phyloP scores from a whole-genome alignment of 768 basidiomycete genomes.

The Psilocybe subaeruginosa region DNA sequence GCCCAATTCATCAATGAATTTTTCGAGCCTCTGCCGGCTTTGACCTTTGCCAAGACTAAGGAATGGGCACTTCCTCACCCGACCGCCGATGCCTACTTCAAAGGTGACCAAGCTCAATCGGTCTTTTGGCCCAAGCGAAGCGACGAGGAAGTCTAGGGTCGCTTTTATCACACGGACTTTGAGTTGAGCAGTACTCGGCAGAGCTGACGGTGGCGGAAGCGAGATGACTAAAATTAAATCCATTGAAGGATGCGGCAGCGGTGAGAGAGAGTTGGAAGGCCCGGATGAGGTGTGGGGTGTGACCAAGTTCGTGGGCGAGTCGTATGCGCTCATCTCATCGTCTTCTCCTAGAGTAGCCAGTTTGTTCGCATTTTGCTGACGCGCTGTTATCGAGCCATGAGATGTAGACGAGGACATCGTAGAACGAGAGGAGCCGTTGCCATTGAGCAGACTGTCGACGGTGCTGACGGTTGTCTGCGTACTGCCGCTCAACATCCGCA shows the following conservation, averaged over 20 bases:
- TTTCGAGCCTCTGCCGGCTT: slow-evolving; percentile 69
- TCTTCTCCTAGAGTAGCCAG: slow-evolving; percentile 73
- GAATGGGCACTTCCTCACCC: slow-evolving; percentile 94
- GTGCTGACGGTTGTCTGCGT: slow-evolving; percentile 67
- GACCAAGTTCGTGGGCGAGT: slow-evolving; percentile 59
- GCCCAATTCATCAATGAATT: slow-evolving; percentile 78
- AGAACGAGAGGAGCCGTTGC: slow-evolving; percentile 65
- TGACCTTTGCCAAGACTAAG: slow-evolving; percentile 69
- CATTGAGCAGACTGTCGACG: slow-evolving; percentile 69
- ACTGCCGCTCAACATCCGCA: slow-evolving; percentile 81
- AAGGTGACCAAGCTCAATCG: slow-evolving; percentile 91
- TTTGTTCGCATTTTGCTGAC: slow-evolving; percentile 43
- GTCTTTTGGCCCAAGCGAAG: slow-evolving; percentile 75
- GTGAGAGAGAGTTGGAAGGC: slow-evolving; percentile 79
- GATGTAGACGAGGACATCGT: slow-evolving; percentile 78
- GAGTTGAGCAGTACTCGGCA: slow-evolving; percentile 79
- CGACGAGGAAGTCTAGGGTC: slow-evolving; percentile 85
- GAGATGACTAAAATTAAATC: slow-evolving; percentile 94
- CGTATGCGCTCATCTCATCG: slow-evolving; percentile 64
- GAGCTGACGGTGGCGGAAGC: slow-evolving; percentile 72
- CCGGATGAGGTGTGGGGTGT: slow-evolving; percentile 74
- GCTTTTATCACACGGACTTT: slow-evolving; percentile 89
- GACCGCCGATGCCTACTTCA: slow-evolving; percentile 82
- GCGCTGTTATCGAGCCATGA: slow-evolving; percentile 54
- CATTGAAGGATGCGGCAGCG: slow-evolving; percentile 83